Conservation (phyloP, 768 basidiomycete genomes). For the Kwoniella sp. region DNA sequence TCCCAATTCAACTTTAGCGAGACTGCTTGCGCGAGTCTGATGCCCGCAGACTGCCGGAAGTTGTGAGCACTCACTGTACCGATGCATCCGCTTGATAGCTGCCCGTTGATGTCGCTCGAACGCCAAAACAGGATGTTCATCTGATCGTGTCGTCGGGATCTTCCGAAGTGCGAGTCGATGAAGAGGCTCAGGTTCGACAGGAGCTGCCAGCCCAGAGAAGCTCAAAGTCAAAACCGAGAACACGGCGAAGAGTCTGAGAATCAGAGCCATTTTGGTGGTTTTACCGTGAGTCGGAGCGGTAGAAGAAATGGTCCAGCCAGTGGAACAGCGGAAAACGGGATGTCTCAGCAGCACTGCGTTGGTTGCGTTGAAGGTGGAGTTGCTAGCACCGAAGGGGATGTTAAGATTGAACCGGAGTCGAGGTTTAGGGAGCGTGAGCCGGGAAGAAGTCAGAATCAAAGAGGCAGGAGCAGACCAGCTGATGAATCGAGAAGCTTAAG, state of each 20-base stretch:
- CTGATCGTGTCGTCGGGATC: conserved; percentile 6
- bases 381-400: too few species aligned
- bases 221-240: background rate
- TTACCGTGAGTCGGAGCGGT: too few species aligned
- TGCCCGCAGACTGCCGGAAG: too few species aligned
- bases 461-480: conserved; percentile 11
- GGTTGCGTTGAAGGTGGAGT: too few species aligned
- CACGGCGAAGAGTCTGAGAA: background rate
- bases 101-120: conserved; percentile 26
- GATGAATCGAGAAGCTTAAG: background rate
- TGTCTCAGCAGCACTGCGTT: too few species aligned
- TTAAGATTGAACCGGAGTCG: too few species aligned
- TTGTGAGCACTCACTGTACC: conserved; percentile 7
- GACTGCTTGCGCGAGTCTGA: too few species aligned
- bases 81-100: conserved; percentile 24
- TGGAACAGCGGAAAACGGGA: too few species aligned
- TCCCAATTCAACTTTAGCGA: too few species aligned
- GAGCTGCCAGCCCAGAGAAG: background rate
- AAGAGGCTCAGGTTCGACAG: conserved; percentile 8
- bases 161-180: conserved; percentile 11
- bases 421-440: too few species aligned
- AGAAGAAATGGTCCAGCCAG: too few species aligned
- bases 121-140: conserved; percentile 13
- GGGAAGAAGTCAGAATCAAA: too few species aligned
- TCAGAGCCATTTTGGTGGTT: background rate